Evolutionary conservation across 306 rosid genomes (phyloP).

Genomic region (Fagus sylvatica): DNA sequence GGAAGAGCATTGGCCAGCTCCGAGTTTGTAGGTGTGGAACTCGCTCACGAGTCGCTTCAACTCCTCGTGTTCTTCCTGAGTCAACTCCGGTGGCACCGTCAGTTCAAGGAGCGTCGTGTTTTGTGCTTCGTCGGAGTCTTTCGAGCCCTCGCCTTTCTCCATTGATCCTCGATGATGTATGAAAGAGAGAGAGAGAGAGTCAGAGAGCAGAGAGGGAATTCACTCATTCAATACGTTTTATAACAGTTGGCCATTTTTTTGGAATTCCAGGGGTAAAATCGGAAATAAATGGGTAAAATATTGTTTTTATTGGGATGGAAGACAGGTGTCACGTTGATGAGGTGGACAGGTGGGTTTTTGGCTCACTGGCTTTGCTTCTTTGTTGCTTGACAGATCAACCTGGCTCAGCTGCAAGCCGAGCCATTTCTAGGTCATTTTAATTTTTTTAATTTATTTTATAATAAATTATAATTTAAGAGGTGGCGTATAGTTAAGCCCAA

Average conservation of each 20-base stretch:
- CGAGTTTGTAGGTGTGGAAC: constrained; percentile 65
- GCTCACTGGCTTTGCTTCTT: neutral
- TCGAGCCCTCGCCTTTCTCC: constrained; percentile 55
- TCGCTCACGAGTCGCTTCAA: constrained; percentile 44
- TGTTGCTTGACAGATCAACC: constrained; percentile 18
- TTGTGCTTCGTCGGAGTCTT: constrained; percentile 29
- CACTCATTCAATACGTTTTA: neutral
- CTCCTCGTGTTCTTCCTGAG: constrained; percentile 55
- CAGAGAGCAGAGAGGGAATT: neutral
- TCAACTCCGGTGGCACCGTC: constrained; percentile 45
- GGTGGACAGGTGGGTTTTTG: constrained; percentile 16
- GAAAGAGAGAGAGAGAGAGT: neutral
- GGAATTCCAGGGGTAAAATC: constrained; percentile 33
- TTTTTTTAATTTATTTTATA: neutral
- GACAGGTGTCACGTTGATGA: constrained; percentile 25
- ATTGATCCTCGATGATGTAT: neutral
- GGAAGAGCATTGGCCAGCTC: constrained; percentile 73
- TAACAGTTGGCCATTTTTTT: constrained; percentile 34
- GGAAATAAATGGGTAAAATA: constrained; percentile 22
- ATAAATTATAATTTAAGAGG: too few relatives aligned
- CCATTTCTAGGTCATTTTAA: neutral
- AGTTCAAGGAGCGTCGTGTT: constrained; percentile 43
- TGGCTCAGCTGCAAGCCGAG: constrained; percentile 23
- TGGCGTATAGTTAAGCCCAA: too few relatives aligned
- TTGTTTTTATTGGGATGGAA: neutral